Evolutionary conservation across 148 eudicot genomes (phyloP), one percentile per base, ranked within the genome.

Genomic region (Fagopyrum tataricum): DNA sequence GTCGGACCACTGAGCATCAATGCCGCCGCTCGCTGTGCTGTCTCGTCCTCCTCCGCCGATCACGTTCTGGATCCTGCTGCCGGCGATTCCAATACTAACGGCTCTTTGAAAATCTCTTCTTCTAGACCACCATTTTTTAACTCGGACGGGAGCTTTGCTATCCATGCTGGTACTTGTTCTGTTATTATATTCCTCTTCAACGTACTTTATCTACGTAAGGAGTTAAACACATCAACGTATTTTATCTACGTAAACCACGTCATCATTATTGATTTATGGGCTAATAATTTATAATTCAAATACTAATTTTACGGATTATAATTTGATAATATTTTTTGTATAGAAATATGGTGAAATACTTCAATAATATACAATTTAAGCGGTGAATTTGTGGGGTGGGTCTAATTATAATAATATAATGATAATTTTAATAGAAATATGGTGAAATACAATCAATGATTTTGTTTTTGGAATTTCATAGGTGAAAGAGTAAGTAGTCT

Each of bases 401-500:
- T n/a, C n/a, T n/a, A n/a, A n/a, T n/a, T n/a, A n/a, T n/a, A n/a
- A n/a, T n/a, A n/a, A n/a, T n/a, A n/a, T n/a, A n/a, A n/a, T n/a
- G n/a, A n/a, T n/a, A n/a, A n/a, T n/a, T n/a, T n/a, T n/a, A n/a
- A n/a, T n/a, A n/a, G n/a, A n/a, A n/a, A n/a, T n/a, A n/a, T 21
- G 68, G 6, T 61, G 4, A 61, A 3, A 12, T 4, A 0, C 2
- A 6, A 12, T 12, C 48, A 44, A 44, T 44, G 48, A 1, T 5
- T 20, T 18, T 53, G 9, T 18, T 53, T 18, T 20, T 53, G 24
- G 59, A 4, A 10, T 59, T 18, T 59, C 37, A 11, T 51, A 90
- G 93, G 98, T 81, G 98, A 93, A 83, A 84, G 93, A 74, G 76
- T 88, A 76, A 96, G 96, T 68, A 90, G 93, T 11, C 83, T 88